Conservation (phyloP, 2,329 filamentous ascomycete genomes). For the Fusarium multiceps region DNA sequence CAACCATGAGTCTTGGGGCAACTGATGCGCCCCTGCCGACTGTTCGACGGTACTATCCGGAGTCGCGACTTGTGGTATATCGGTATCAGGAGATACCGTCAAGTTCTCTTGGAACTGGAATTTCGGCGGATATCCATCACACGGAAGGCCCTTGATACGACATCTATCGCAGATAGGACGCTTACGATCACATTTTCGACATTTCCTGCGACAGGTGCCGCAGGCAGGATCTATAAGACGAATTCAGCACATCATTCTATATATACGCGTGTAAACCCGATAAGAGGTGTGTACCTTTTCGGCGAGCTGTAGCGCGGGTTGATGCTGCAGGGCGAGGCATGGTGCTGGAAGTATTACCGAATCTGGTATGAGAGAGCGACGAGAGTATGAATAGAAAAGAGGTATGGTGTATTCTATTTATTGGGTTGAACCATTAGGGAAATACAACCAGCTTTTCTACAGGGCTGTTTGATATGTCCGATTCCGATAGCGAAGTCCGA, state of each 20-base stretch:
- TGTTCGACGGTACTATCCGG: background rate
- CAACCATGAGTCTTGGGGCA: background rate
- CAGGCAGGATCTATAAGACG: slow-evolving; percentile 44
- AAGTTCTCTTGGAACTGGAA: slow-evolving; percentile 46
- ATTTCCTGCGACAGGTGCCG: slow-evolving; percentile 49
- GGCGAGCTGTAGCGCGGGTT: slow-evolving; percentile 34
- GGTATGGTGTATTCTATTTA: background rate
- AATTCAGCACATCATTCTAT: background rate
- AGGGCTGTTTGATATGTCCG: background rate
- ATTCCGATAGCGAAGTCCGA: background rate
- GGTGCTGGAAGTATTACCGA: slow-evolving; percentile 14
- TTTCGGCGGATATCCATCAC: slow-evolving; percentile 47
- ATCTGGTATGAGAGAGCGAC: background rate
- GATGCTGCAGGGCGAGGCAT: slow-evolving; percentile 5
- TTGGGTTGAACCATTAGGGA: background rate
- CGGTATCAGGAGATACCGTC: fast-evolving
- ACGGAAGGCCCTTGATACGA: slow-evolving; percentile 45
- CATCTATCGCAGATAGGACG: slow-evolving; percentile 47
- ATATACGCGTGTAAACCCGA: fast-evolving
- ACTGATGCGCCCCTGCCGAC: background rate
- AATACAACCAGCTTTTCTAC: background rate
- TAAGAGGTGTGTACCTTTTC: slow-evolving; percentile 27
- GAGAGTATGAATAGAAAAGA: background rate
- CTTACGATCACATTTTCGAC: slow-evolving; percentile 48
- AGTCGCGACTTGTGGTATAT: fast-evolving